Evolutionary conservation across 345 rosid genomes (phyloP).

Genomic region (Turritis glabra): DNA sequence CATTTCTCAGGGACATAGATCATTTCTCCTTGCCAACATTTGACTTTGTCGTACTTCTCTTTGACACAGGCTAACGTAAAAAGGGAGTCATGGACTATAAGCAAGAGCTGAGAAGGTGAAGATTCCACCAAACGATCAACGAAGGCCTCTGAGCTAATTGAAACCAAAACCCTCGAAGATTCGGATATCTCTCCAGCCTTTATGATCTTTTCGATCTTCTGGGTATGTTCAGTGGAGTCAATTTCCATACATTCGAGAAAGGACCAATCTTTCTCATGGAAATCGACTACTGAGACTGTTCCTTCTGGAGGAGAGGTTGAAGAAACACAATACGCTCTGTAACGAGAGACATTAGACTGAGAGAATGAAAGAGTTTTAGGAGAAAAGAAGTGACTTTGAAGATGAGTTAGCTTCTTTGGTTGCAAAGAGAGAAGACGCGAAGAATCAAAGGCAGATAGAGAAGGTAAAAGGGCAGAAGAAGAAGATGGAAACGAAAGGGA

Average conservation of each 20-base stretch:
- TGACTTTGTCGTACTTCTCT: conserved; percentile 75
- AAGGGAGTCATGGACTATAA: conserved; percentile 83
- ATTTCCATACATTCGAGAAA: conserved; percentile 70
- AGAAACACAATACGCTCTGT: conserved; percentile 21
- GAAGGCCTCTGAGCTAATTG: conserved; percentile 65
- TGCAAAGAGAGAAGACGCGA: conserved; percentile 27
- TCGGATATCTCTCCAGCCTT: conserved; percentile 58
- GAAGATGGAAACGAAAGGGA: conserved; percentile 30
- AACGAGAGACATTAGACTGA: conserved; percentile 22
- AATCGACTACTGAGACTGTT: conserved; percentile 48
- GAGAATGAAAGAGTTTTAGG: conserved; percentile 18
- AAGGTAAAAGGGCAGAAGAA: conserved; percentile 19
- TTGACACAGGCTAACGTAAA: conserved; percentile 70
- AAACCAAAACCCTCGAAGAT: conserved; percentile 73
- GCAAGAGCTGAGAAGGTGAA: conserved; percentile 56
- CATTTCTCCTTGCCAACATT: conserved; percentile 98
- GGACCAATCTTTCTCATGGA: conserved; percentile 85
- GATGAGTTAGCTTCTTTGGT: conserved; percentile 20
- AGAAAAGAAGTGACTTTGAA: conserved; percentile 20
- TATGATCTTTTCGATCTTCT: conserved; percentile 54
- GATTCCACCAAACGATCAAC: conserved; percentile 65
- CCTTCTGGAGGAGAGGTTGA: conserved; percentile 52
- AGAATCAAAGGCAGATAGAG: conserved; percentile 4
- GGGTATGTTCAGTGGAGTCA: conserved; percentile 39
- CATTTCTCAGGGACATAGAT: conserved; percentile 79